Evolutionary conservation across 1,139 yeast genomes (phyloP).

Genomic region (Schizosaccharomyces versatilis): DNA sequence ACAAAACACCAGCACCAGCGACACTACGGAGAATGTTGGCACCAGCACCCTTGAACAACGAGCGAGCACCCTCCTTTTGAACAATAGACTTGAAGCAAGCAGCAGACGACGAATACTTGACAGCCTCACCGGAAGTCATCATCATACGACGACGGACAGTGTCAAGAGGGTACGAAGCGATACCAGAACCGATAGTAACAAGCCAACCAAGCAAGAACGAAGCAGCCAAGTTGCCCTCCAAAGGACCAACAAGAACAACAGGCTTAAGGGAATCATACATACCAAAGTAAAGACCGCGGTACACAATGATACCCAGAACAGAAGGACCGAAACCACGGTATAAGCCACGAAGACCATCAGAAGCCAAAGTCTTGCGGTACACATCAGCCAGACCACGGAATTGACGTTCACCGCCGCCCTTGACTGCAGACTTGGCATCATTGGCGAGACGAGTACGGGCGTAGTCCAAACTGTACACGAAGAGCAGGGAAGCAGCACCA

Average conservation of each 20-base stretch:
- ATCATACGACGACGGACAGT: conserved; percentile 74
- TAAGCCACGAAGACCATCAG: conserved; percentile 62
- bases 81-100: conserved; percentile 52
- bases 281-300: conserved; percentile 73
- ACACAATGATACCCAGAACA: conserved; percentile 56
- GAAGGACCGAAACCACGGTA: conserved; percentile 75
- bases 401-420: conserved; percentile 53
- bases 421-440: conserved; percentile 52
- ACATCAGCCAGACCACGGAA: conserved; percentile 60
- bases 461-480: conserved; percentile 61
- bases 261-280: conserved; percentile 62
- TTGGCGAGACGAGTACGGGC: conserved; percentile 71
- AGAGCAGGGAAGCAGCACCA: conserved; percentile 54
- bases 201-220: conserved; percentile 61
- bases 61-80: conserved; percentile 46
- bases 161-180: conserved; percentile 63
- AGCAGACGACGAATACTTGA: conserved; percentile 52
- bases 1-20: conserved; percentile 72
- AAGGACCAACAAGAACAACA: conserved; percentile 46
- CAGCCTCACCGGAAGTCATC: conserved; percentile 70
- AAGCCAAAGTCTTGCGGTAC: conserved; percentile 51
- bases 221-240: conserved; percentile 50
- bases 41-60: conserved; percentile 71
- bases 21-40: conserved; percentile 76
- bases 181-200: conserved; percentile 59